Evolutionary conservation across 164 flowering plant genomes (phyloP).

Genomic region (Cinnamomum chago): DNA sequence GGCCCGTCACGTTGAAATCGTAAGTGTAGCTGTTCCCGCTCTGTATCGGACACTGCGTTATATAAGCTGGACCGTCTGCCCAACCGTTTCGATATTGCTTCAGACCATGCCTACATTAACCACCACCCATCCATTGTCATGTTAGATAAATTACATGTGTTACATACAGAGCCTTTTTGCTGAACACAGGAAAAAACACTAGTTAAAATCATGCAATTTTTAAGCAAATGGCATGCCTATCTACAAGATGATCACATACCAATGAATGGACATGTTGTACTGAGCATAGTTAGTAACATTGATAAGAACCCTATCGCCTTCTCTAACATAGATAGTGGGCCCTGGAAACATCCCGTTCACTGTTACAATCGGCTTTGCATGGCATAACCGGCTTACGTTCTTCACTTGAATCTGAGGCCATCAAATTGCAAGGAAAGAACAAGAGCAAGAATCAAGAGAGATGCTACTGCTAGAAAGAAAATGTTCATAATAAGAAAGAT

Average conservation of each 20-base stretch:
- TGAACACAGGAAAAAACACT: not conserved
- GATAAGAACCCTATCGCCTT: conserved; percentile 46
- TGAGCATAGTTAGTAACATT: conserved; percentile 53
- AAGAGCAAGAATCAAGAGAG: not conserved
- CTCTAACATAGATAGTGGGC: conserved; percentile 53
- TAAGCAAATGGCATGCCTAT: too few relatives aligned
- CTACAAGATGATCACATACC: conserved; percentile 20
- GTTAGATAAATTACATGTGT: not conserved
- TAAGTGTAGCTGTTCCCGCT: conserved; percentile 50
- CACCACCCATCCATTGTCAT: not conserved
- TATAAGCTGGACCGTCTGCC: conserved; percentile 74
- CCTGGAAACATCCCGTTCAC: conserved; percentile 70
- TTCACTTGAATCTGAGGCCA: conserved; percentile 47
- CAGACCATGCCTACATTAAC: conserved; percentile 53
- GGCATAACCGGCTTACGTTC: conserved; percentile 55
- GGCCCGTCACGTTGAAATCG: conserved; percentile 47
- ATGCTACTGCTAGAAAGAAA: not conserved
- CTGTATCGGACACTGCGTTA: conserved; percentile 62
- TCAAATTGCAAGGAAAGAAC: not conserved
- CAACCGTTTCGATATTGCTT: conserved; percentile 63
- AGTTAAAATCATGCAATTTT: not conserved
- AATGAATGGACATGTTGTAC: conserved; percentile 64
- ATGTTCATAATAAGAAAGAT: not conserved
- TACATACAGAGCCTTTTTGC: not conserved
- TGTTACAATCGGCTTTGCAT: conserved; percentile 59